These are phyloP conservation scores for Discostella stelligeroides DNA, from an alignment of 108 stramenopile species.

Conservation along the genomic window DNA sequence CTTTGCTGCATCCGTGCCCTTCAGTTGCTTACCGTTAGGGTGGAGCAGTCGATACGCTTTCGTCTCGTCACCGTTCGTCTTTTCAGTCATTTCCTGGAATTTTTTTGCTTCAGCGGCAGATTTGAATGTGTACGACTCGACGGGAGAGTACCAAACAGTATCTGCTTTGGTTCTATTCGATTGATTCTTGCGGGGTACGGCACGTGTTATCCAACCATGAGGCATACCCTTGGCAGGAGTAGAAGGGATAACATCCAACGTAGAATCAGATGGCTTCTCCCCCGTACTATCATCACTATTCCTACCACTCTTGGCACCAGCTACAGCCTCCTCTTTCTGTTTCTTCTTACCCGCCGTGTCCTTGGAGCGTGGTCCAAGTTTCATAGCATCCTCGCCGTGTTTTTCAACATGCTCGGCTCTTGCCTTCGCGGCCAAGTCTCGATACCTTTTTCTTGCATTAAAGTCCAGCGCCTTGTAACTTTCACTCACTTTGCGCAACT, in stretches of 20 bases:
- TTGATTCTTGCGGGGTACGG: neutral
- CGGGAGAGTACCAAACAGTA: constrained; percentile 1
- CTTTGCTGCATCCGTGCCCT: neutral
- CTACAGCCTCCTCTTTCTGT: neutral
- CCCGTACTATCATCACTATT: neutral
- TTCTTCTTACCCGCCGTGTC: neutral
- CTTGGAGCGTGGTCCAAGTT: neutral
- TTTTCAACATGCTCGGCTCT: neutral
- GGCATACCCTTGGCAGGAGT: constrained; percentile 1
- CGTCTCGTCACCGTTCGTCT: neutral
- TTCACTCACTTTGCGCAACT: neutral
- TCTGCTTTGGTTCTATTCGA: neutral
- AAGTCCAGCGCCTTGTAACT: neutral
- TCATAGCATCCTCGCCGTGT: neutral
- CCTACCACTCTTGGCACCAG: too few species aligned
- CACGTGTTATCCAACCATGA: neutral
- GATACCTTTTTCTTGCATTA: neutral
- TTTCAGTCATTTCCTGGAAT: neutral
- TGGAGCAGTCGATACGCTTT: neutral
- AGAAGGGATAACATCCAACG: too few species aligned
- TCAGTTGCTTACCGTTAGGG: neutral
- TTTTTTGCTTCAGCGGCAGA: neutral
- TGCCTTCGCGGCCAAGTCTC: constrained; percentile 4
- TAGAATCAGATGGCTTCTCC: neutral
- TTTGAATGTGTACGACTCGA: neutral